Evolutionary conservation across 179 eudicot genomes (phyloP).

Genomic region (Carnegiea gigantea): DNA sequence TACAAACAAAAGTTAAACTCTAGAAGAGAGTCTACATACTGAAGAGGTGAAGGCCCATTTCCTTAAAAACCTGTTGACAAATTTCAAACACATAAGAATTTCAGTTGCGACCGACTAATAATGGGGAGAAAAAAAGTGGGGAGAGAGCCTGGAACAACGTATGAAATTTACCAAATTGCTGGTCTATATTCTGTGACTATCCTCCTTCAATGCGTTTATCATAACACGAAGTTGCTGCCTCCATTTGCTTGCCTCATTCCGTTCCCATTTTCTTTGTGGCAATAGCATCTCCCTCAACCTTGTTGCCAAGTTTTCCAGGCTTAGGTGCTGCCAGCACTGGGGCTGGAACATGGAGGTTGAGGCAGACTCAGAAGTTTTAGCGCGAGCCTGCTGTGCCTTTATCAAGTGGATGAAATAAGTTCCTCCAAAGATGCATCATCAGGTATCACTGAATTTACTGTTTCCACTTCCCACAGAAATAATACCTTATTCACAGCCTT

Average conservation of each 20-base stretch:
- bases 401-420: constrained; percentile 77
- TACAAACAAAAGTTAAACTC: constrained; percentile 2
- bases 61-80: constrained; percentile 70
- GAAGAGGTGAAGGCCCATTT: constrained; percentile 85
- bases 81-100: neutral
- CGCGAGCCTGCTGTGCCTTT: constrained; percentile 43
- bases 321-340: constrained; percentile 43
- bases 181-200: constrained; percentile 77
- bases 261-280: constrained; percentile 82
- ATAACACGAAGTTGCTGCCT: constrained; percentile 76
- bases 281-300: constrained; percentile 89
- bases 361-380: constrained; percentile 73
- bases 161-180: constrained; percentile 67
- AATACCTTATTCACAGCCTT: constrained; percentile 58
- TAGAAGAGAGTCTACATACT: constrained; percentile 39
- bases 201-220: constrained; percentile 84
- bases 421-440: constrained; percentile 97
- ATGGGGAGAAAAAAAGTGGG: constrained; percentile 4
- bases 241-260: constrained; percentile 70
- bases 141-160: neutral
- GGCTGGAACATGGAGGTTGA: constrained; percentile 57
- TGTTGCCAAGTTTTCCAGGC: constrained; percentile 73
- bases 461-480: constrained; percentile 58
- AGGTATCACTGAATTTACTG: constrained; percentile 88
- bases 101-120: constrained; percentile 13